Evolutionary conservation across 164 flowering plant genomes (phyloP).

Genomic region (Vitis riparia): DNA sequence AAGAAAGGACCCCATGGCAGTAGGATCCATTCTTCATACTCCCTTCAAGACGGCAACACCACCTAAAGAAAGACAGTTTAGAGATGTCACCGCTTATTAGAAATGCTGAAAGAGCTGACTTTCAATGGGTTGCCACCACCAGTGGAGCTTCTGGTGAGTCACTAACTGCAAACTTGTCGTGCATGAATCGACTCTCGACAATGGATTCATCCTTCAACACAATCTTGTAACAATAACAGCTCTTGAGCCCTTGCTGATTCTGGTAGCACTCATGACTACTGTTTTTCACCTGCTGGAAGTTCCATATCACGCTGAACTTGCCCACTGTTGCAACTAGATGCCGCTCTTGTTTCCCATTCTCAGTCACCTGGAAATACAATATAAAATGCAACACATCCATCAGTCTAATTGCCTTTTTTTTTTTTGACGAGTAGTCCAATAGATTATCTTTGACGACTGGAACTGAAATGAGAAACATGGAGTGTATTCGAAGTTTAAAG

Average conservation of each 20-base stretch:
- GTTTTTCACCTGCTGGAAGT: conserved; percentile 73
- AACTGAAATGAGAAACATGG: no score
- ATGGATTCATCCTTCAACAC: conserved; percentile 48
- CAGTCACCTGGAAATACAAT: conserved; percentile 50
- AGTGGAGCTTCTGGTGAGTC: conserved; percentile 57
- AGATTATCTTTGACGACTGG: no score
- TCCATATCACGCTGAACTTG: conserved; percentile 77
- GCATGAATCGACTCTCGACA: conserved; percentile 52
- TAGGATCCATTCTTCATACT: not conserved
- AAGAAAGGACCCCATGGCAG: not conserved
- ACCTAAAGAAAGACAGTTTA: not conserved
- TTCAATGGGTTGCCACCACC: conserved; percentile 56
- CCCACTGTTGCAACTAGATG: conserved; percentile 68
- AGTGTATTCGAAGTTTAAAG: no score
- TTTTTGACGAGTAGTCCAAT: no score
- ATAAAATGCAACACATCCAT: not conserved
- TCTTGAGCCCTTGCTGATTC: conserved; percentile 52
- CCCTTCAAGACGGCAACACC: not conserved
- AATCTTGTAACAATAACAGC: conserved; percentile 51
- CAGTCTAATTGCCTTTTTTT: not conserved
- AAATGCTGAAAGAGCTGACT: conserved; percentile 49
- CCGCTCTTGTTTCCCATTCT: conserved; percentile 66
- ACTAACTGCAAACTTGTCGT: conserved; percentile 41
- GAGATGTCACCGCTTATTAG: conserved; percentile 19
- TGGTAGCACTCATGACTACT: conserved; percentile 46